Base-by-base conservation (phyloP, 257 asterid genomes). In the Euphrasia confusa region DNA sequence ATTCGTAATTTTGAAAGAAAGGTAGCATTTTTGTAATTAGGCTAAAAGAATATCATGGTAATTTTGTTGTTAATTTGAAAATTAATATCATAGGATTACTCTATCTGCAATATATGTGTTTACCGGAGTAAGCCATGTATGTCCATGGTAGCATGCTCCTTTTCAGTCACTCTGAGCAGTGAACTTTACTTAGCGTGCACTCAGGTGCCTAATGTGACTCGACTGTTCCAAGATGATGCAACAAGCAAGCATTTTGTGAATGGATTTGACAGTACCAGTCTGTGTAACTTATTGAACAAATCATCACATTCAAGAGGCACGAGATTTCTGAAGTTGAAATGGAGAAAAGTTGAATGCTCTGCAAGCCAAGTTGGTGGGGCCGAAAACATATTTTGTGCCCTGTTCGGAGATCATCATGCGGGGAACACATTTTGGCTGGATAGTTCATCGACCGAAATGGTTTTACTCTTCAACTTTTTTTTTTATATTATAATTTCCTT, bases 401-500 rank as follows among this genome's bases (percentile, higher is more conserved):
- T 93, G 53, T 93, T 83, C 73, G 97, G 96, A 50, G 79, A 78
- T 58, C 45, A 71, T 65, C 58, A 73, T 47, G 91, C 90, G 27
- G 83, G 63, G 56, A 80, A 89, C 79, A 82, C 95, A 12, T 93
- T 89, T 75, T 93, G 99, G 99, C 80, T 93, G 73, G 99, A 93
- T 68, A 93, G 97, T 79, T 87, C 97, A 74, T 87, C 97, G 10
- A 81, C 74, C 18, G 97, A 93, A 74, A 89, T 80, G 99, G 99
- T 93, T 68, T 54, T 60, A 65, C 59, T 69, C 74, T 74, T 57
- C 17, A 50, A 27, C 18, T 15, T 26, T 24, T 54, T 37, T 55
- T 24, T 21, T 65, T n/a, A 63, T 61, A 39, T 49, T 63, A 6
- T 37, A 47, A 5, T 62, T 56, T n/a, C 10, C 15, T 62, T 33